Evolutionary conservation across 805 yeast species (phyloP).

Genomic region (Maudiozyma barnettii): DNA sequence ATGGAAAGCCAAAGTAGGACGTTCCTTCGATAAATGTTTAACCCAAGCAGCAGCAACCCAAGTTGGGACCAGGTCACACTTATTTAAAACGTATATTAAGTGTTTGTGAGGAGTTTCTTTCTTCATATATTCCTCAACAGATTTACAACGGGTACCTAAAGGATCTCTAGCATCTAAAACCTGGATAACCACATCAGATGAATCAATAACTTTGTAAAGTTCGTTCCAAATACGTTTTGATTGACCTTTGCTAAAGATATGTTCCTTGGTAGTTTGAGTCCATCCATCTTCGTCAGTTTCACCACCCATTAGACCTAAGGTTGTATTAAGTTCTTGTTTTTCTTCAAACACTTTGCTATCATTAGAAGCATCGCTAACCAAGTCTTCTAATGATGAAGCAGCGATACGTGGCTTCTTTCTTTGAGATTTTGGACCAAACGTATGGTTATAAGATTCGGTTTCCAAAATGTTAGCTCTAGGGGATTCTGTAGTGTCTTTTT

Average conservation of each 20-base stretch:
- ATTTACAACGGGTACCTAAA: conserved; percentile 84
- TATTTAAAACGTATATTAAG: conserved; percentile 85
- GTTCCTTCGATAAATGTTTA: conserved; percentile 80
- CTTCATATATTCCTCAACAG: conserved; percentile 85
- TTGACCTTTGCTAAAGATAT: conserved; percentile 93
- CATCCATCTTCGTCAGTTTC: conserved; percentile 61
- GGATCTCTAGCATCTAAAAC: conserved; percentile 98
- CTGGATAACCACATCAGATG: conserved; percentile 94
- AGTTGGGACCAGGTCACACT: conserved; percentile 96
- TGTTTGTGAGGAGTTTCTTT: conserved; percentile 97
- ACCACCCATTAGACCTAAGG: conserved; percentile 74
- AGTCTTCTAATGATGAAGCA: conserved; percentile 68
- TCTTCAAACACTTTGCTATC: conserved; percentile 60
- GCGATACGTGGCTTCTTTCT: conserved; percentile 82
- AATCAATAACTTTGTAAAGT: conserved; percentile 90
- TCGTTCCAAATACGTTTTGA: conserved; percentile 98
- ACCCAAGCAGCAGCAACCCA: conserved; percentile 99
- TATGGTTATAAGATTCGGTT: conserved; percentile 68
- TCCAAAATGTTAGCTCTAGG: conserved; percentile 78
- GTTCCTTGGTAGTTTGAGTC: conserved; percentile 87
- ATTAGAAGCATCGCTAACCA: conserved; percentile 48
- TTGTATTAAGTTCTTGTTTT: conserved; percentile 63
- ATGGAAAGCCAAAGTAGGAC: conserved; percentile 94
- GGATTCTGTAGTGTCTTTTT: conserved; percentile 64
- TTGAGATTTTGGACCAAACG: conserved; percentile 94